These are phyloP conservation scores for Achaetomium macrosporum DNA, from an alignment of 2,329 filamentous ascomycete genomes.

Conservation along the genomic window DNA sequence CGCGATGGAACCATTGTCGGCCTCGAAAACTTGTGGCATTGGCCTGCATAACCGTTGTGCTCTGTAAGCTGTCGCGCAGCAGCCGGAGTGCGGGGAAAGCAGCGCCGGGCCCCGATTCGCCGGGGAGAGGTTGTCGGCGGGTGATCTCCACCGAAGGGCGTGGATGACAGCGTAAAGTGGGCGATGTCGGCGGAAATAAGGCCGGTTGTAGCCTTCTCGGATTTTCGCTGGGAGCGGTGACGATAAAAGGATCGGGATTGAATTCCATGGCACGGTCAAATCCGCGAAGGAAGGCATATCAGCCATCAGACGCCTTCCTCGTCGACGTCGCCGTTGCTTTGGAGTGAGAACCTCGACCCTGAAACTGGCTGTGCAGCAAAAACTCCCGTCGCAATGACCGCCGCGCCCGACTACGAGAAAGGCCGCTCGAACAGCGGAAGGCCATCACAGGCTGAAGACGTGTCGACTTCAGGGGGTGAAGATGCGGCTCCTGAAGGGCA, in stretches of 20 bases:
- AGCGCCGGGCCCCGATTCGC: slow-evolving; percentile 8
- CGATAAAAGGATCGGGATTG: not conserved
- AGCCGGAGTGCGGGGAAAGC: slow-evolving; percentile 2
- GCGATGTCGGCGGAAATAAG: slow-evolving; percentile 20
- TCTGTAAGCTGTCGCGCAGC: slow-evolving; percentile 1
- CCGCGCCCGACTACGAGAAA: slow-evolving; percentile 16
- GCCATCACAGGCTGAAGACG: not conserved
- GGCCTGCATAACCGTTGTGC: not conserved
- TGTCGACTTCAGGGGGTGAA: not conserved
- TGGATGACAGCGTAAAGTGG: slow-evolving; percentile 9
- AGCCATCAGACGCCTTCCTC: too few species aligned
- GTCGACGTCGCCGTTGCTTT: too few species aligned
- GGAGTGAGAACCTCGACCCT: too few species aligned
- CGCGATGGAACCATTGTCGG: too few species aligned
- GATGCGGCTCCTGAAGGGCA: not conserved
- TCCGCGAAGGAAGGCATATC: too few species aligned
- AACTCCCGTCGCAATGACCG: not conserved
- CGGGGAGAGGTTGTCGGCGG: not conserved
- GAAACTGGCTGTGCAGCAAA: not conserved
- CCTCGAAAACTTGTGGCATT: not conserved
- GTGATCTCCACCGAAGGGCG: slow-evolving; percentile 12
- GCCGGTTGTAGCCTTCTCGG: slow-evolving; percentile 7
- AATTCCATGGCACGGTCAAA: not conserved
- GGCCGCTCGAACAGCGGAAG: not conserved
- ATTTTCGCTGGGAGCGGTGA: not conserved